These are phyloP conservation scores for Graphilbum fragrans DNA, from an alignment of 2,329 filamentous ascomycete genomes.

Conservation along the genomic window DNA sequence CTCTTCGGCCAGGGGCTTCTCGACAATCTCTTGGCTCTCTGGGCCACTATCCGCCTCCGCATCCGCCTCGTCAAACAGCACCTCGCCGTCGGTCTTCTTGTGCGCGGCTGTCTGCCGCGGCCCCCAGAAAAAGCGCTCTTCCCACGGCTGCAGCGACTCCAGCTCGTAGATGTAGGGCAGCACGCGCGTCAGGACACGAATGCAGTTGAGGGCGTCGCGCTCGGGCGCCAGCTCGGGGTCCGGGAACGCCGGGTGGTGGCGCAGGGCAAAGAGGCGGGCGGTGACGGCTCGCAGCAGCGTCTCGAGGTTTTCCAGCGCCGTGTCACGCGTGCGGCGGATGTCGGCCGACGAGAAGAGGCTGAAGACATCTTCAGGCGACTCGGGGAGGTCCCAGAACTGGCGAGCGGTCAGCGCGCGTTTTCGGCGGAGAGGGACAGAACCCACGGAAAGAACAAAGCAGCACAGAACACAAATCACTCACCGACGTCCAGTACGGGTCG, in stretches of 20 bases:
- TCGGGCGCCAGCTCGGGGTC: conserved; percentile 76
- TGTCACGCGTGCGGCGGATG: conserved; percentile 78
- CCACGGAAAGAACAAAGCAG: background rate
- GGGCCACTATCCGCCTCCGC: conserved; percentile 6
- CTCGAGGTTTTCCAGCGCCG: conserved; percentile 76
- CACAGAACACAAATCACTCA: conserved; percentile 27
- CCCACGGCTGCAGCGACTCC: conserved; percentile 72
- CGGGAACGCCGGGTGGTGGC: conserved; percentile 83
- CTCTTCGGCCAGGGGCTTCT: conserved; percentile 79
- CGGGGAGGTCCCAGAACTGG: conserved; percentile 94
- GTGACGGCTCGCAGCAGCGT: conserved; percentile 75
- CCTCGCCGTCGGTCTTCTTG: conserved; percentile 43
- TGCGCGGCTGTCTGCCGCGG: conserved; percentile 44
- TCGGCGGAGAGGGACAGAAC: conserved; percentile 2
- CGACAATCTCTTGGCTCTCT: background rate
- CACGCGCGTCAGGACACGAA: conserved; percentile 78
- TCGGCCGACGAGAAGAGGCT: conserved; percentile 84
- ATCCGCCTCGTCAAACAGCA: conserved; percentile 60
- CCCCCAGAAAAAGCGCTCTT: conserved; percentile 88
- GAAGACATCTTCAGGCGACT: conserved; percentile 92
- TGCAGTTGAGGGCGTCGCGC: conserved; percentile 85
- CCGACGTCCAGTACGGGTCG: conserved; percentile 87
- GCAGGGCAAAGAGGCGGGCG: conserved; percentile 69
- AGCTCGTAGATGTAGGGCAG: conserved; percentile 88
- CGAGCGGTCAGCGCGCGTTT: too few relatives aligned